Conservation (phyloP, 2,329 filamentous ascomycete species). For the Myrmaecium sp. region DNA sequence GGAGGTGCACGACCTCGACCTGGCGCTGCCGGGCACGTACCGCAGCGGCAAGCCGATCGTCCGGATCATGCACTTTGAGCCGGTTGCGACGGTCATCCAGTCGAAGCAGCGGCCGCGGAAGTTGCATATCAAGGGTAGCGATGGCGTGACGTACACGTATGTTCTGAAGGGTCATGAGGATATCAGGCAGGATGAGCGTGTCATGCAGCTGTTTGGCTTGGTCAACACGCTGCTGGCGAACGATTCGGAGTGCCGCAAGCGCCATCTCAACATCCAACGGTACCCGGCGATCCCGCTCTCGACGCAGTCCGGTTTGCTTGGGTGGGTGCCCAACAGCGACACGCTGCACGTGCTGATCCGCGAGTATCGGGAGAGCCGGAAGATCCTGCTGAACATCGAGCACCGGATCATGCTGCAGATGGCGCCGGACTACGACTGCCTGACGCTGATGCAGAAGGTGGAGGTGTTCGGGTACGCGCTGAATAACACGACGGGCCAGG, state of each 20-base stretch:
- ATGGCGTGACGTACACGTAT: slow-evolving; percentile 77
- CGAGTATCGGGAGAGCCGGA: slow-evolving; percentile 91
- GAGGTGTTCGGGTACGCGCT: slow-evolving; percentile 98
- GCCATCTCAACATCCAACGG: slow-evolving; percentile 87
- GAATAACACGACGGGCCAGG: slow-evolving; percentile 97
- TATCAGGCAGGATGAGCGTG: slow-evolving; percentile 94
- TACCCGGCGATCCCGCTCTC: slow-evolving; percentile 96
- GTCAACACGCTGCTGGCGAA: slow-evolving; percentile 90
- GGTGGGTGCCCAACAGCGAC: slow-evolving; percentile 96
- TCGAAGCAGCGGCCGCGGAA: slow-evolving; percentile 94
- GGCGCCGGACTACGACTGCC: slow-evolving; percentile 96
- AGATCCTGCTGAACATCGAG: slow-evolving; percentile 97
- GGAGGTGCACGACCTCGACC: slow-evolving; percentile 65
- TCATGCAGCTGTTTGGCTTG: slow-evolving; percentile 97
- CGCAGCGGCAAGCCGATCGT: slow-evolving; percentile 64
- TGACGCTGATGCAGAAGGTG: slow-evolving; percentile 99
- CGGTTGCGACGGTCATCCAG: slow-evolving; percentile 78
- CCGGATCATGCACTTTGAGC: slow-evolving; percentile 76
- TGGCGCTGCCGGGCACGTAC: slow-evolving; percentile 94
- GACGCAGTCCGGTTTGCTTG: slow-evolving; percentile 84
- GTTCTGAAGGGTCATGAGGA: slow-evolving; percentile 97
- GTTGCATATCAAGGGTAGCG: slow-evolving; percentile 72
- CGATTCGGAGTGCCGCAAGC: slow-evolving; percentile 92
- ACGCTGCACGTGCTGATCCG: slow-evolving; percentile 92
- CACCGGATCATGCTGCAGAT: slow-evolving; percentile 99